Evolutionary conservation across 495 filamentous ascomycete species (phyloP).

Genomic region (Pyrenula massariospora): DNA sequence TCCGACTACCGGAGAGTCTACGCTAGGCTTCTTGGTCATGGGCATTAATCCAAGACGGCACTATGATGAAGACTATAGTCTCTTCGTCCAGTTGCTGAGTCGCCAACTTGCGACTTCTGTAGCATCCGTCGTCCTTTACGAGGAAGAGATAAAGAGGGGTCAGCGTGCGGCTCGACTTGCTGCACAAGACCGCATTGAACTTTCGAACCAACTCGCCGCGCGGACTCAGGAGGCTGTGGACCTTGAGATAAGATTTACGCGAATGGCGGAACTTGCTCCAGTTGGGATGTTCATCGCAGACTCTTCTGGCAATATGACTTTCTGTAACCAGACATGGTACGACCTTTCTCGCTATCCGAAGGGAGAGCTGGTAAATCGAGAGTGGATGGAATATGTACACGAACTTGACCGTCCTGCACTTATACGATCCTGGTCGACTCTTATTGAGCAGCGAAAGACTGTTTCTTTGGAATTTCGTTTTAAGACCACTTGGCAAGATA

Average conservation of each 20-base stretch:
- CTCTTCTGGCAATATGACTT: constrained; percentile 47
- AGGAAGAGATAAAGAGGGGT: constrained; percentile 60
- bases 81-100: constrained; percentile 58
- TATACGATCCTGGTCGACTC: constrained; percentile 39
- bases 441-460: constrained; percentile 41
- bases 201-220: constrained; percentile 53
- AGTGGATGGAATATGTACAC: constrained; percentile 56
- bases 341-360: constrained; percentile 49
- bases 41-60: constrained; percentile 57
- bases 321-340: constrained; percentile 64
- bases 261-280: constrained; percentile 63
- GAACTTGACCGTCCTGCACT: constrained; percentile 46
- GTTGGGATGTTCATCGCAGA: constrained; percentile 65
- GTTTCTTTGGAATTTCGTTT: constrained; percentile 59
- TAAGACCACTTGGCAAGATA: constrained; percentile 46
- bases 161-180: constrained; percentile 54
- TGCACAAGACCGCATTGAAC: constrained; percentile 50
- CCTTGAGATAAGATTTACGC: constrained; percentile 59
- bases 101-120: constrained; percentile 59
- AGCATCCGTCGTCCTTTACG: constrained; percentile 60
- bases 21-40: constrained; percentile 56
- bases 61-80: constrained; percentile 57
- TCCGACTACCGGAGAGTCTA: constrained; percentile 50
- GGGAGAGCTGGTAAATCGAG: constrained; percentile 30
- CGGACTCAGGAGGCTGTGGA: constrained; percentile 57